These are phyloP conservation scores for Cicer cuneatum DNA, from an alignment of 306 rosid species.

Conservation along the genomic window DNA sequence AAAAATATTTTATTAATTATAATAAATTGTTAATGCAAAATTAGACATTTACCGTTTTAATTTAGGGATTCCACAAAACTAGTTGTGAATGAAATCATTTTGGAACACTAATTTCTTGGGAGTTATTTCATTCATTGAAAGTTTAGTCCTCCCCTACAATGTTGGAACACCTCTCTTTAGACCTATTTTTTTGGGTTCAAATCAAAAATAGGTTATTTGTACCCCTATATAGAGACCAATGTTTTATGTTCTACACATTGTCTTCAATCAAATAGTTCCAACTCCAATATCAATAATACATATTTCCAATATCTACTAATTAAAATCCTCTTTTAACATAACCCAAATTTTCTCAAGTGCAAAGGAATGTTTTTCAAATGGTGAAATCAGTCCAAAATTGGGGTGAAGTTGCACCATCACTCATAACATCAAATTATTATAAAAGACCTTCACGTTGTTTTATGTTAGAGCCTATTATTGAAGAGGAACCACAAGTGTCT, in stretches of 20 bases:
- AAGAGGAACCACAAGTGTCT: constrained; percentile 45
- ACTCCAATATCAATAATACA: constrained; percentile 23
- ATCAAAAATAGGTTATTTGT: constrained; percentile 21
- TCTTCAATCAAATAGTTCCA: constrained; percentile 16
- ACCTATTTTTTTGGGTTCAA: not conserved
- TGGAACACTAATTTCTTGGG: not conserved
- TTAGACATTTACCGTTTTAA: not conserved
- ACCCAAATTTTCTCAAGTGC: not conserved
- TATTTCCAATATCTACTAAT: not conserved
- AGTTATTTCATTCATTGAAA: constrained; percentile 2
- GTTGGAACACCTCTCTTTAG: not conserved
- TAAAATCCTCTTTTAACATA: constrained; percentile 1
- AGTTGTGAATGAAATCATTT: too few relatives aligned
- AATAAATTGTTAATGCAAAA: not conserved
- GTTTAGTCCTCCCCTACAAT: not conserved
- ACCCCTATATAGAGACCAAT: not conserved
- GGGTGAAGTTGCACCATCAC: constrained; percentile 51
- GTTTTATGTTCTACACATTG: not conserved
- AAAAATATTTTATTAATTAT: too few relatives aligned
- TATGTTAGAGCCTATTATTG: constrained; percentile 41
- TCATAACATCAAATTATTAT: constrained; percentile 30
- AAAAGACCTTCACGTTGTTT: constrained; percentile 13
- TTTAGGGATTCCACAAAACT: not conserved
- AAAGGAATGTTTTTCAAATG: constrained; percentile 20
- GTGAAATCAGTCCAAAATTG: constrained; percentile 27